phyloP scores from a whole-genome alignment of 768 basidiomycete species.

The Amanita molliuscula region DNA sequence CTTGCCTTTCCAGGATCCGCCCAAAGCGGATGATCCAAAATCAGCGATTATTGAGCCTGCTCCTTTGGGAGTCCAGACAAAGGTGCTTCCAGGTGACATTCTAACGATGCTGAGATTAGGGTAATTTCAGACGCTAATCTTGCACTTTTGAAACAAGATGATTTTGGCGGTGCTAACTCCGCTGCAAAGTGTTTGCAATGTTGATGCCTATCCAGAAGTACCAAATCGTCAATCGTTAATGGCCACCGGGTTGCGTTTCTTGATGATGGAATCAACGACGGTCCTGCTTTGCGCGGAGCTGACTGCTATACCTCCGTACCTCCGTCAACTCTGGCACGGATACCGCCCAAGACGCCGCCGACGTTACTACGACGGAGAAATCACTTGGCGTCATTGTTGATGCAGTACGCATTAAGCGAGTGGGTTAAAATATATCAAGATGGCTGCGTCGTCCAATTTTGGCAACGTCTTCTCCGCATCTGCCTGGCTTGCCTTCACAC shows the following conservation, averaged over 20 bases:
- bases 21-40: background rate
- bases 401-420: conserved; percentile 16
- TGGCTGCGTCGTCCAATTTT: conserved; percentile 23
- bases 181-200: conserved; percentile 5
- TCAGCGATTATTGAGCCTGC: background rate
- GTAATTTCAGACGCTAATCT: conserved; percentile 7
- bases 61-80: conserved; percentile 4
- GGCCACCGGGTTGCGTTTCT: conserved; percentile 2
- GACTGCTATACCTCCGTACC: conserved; percentile 11
- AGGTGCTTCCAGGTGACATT: conserved; percentile 24
- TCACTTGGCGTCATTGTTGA: conserved; percentile 22
- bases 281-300: conserved; percentile 5
- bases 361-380: conserved; percentile 24
- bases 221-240: conserved; percentile 2
- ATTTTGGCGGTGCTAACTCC: background rate
- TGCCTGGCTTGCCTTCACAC: conserved; percentile 26
- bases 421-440: conserved; percentile 26
- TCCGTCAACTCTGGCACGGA: conserved; percentile 12
- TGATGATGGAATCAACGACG: background rate
- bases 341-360: conserved; percentile 29
- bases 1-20: background rate
- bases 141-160: conserved; percentile 12
- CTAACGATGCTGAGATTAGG: conserved; percentile 7
- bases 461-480: conserved; percentile 20
- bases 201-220: conserved; percentile 7